Conservation (phyloP, 78 protist species). For the Tieghemostelium lacteum region DNA sequence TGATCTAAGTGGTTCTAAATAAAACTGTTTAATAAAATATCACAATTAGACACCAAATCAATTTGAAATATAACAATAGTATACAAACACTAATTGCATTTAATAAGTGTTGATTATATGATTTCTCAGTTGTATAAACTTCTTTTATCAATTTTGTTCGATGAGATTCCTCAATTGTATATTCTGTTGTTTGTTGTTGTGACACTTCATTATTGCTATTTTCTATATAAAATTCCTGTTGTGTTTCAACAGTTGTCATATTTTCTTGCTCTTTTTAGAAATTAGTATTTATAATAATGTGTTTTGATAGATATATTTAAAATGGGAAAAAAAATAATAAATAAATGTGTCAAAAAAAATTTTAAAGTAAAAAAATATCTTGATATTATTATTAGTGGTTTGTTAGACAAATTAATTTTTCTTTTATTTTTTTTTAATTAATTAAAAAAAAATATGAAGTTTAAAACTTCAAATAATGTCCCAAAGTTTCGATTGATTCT, state of each 20-base stretch:
- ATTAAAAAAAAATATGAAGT: no score
- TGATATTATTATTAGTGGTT: background rate
- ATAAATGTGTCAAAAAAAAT: background rate
- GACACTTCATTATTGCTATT: no score
- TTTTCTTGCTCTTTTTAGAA: no score
- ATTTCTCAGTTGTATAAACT: background rate
- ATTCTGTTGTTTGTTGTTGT: background rate
- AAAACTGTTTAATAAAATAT: no score
- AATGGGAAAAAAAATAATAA: background rate
- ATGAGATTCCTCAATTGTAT: background rate
- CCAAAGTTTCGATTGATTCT: background rate
- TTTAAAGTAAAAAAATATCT: no score
- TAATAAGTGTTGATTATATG: background rate
- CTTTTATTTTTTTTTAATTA: no score
- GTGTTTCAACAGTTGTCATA: background rate
- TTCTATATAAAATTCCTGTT: background rate
- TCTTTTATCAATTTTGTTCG: background rate
- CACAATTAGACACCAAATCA: background rate
- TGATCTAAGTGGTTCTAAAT: slow-evolving; percentile 27
- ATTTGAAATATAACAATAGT: background rate
- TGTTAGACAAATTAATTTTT: background rate
- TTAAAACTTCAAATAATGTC: no score
- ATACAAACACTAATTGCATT: background rate
- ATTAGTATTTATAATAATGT: background rate
- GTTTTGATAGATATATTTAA: background rate